phyloP scores from a whole-genome alignment of 495 filamentous ascomycete genomes.

The Aspergillus carlsbadensis region DNA sequence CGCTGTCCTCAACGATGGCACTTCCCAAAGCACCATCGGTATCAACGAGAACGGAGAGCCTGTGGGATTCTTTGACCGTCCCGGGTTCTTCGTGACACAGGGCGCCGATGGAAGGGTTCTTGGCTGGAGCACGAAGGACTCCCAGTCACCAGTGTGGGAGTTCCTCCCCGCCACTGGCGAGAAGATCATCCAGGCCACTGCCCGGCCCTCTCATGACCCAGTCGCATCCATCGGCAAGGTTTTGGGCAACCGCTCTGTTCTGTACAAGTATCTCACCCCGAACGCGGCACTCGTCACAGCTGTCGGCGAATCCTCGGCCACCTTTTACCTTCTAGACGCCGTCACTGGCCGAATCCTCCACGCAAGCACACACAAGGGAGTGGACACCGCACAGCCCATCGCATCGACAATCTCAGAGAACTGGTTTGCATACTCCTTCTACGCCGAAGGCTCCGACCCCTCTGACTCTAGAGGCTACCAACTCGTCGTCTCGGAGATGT shows the following conservation, averaged over 20 bases:
- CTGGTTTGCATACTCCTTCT: slow-evolving; percentile 94
- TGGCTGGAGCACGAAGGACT: slow-evolving; percentile 52
- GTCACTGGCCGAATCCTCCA: slow-evolving; percentile 79
- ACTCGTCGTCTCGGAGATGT: slow-evolving; percentile 82
- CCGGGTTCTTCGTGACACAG: slow-evolving; percentile 57
- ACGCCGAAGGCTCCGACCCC: slow-evolving; percentile 51
- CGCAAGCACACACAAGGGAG: slow-evolving; percentile 64
- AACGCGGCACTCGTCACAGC: slow-evolving; percentile 81
- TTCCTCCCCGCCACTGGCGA: slow-evolving; percentile 70
- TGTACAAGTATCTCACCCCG: slow-evolving; percentile 96
- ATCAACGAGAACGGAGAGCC: slow-evolving; percentile 39
- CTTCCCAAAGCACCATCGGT: slow-evolving; percentile 23
- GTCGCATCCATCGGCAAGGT: slow-evolving; percentile 95
- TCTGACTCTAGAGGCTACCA: slow-evolving; percentile 78
- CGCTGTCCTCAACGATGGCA: slow-evolving; percentile 28
- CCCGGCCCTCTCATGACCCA: slow-evolving; percentile 74
- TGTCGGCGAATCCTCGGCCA: slow-evolving; percentile 57
- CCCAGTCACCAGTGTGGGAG: slow-evolving; percentile 63
- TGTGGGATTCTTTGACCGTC: slow-evolving; percentile 23
- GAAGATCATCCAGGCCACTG: slow-evolving; percentile 61
- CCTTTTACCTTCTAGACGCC: slow-evolving; percentile 82
- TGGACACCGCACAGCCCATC: slow-evolving; percentile 75
- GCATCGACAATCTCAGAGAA: slow-evolving; percentile 82
- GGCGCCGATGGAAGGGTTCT: slow-evolving; percentile 59
- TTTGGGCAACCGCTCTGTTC: slow-evolving; percentile 82